Evolutionary conservation across 2,329 filamentous ascomycete species (phyloP), one percentile per base, ranked within the genome.

Genomic region (Dactylellina sp.): DNA sequence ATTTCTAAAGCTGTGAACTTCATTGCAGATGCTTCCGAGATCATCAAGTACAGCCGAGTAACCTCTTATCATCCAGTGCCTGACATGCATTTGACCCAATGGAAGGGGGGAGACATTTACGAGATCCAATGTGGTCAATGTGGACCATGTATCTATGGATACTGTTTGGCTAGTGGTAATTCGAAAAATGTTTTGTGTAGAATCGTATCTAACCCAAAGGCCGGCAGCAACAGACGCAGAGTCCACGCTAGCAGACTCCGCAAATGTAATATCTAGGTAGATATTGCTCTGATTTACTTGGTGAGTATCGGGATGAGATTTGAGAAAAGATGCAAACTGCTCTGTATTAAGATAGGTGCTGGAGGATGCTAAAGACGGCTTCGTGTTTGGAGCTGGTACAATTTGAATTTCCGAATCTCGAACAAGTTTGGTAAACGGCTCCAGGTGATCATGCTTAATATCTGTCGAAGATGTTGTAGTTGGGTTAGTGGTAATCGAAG

Each of bases 61-160:
- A 14, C 53, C 39, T n/a, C 44, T 28, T 5, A n/a, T 20, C 14
- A 32, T 50, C 57, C 39, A 57, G 18, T 52, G 12, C 18, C 11
- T 60, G n/a, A 57, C 32, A 11, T 57, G 28, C 20, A 32, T 11
- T 18, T 14, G 22, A 7, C 40, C 49, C 4, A 35, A 4, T n/a
- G 65, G 65, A 22, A 71, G 55, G 2, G 65, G 57, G 5, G 50
- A 57, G 28, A 52, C 5, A 37, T 57, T 63, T 24, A 50, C 50
- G 11, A 46, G 12, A 24, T 56, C 32, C 20, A 50, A 49, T 18
- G 22, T 44, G 16, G 28, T 57, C 2, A 49, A 44, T 2, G 42
- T 71, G n/a, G 47, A 42, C 57, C 57, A 71, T 24, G 42, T 24
- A 24, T 28, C 57, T 14, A 71, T 49, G 14, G 57, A 62, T 46